Base-by-base conservation (phyloP, 1,139 yeast genomes). In the Lodderomyces margitis region DNA sequence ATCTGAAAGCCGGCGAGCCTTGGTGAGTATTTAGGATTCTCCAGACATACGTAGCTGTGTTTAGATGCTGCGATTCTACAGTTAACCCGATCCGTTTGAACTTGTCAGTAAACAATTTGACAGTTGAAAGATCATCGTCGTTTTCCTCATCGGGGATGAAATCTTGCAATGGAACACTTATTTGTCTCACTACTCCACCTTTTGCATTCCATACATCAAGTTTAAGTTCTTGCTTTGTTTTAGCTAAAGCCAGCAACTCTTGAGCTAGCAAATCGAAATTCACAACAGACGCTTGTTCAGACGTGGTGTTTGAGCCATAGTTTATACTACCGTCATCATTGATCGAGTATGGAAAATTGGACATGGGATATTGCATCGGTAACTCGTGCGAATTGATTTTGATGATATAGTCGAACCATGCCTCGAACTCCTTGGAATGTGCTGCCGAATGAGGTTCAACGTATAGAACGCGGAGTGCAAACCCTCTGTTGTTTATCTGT, bases 181-280 rank as follows among this genome's bases (percentile, higher is more conserved):
- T 66, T 24, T 72, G 72, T 48, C 94, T 73, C 14, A 74, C 61
- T 3, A 74, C 59, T 2, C 95, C 91, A 23, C 98, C 98, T 62
- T 91, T 91, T 3, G 96, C 92, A 40, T 80, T 82, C 95, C 96
- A 92, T 3, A 89, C 81, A 39, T 79, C 82, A 34, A 91, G 66
- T 2, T 71, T 63, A n/a, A 85, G 56, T 44, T 66, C 54, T 54
- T 60, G 54, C 23, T 65, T 62, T 39, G 66, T 64, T 16, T 60
- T 56, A n/a, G 70, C 62, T 34, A 66, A 56, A 36, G 61, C 58
- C 12, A 48, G 46, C 16, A 77, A 56, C 45, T 71, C 76, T 45
- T 68, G 64, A 10, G 54, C 46, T 20, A 73, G 49, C 36, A 62
- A 49, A 20, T 67, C 70, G 44, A 55, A 63, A 47, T 68, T 61